phyloP scores from a whole-genome alignment of 169 alveolate species.

The Sarcocystis neurona region DNA sequence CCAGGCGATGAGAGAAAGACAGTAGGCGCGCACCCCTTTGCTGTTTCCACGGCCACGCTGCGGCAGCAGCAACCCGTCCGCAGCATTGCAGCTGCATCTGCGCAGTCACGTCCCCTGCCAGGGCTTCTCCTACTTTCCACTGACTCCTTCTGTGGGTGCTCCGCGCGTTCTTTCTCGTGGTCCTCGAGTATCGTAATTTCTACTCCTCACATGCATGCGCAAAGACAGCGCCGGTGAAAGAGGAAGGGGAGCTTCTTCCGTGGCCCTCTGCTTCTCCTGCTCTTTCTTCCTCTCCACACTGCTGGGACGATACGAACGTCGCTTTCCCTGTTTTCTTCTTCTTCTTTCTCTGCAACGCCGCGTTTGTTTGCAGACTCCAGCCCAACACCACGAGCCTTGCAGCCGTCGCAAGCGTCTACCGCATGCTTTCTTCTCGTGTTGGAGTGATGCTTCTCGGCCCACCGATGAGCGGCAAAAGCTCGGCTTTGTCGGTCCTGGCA shows the following conservation, averaged over 20 bases:
- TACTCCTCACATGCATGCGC: background rate
- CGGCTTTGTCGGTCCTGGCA: background rate
- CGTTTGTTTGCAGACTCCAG: slow-evolving; percentile 13
- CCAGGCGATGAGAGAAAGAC: slow-evolving; percentile 9
- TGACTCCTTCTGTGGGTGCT: too few species aligned
- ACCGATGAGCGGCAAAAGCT: slow-evolving; percentile 48
- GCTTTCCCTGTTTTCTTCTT: background rate
- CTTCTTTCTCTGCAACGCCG: background rate
- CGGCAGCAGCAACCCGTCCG: too few species aligned
- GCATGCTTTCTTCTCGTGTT: slow-evolving; percentile 21
- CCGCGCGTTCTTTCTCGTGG: too few species aligned
- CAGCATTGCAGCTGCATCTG: too few species aligned
- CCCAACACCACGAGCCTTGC: slow-evolving; percentile 2
- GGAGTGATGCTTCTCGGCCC: slow-evolving; percentile 35
- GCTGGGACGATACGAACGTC: too few species aligned
- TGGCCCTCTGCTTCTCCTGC: background rate
- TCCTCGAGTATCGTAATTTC: too few species aligned
- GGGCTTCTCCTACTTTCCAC: too few species aligned
- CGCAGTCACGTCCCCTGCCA: too few species aligned
- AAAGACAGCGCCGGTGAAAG: background rate
- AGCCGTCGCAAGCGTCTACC: background rate
- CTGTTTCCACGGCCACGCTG: too few species aligned
- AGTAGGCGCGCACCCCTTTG: background rate
- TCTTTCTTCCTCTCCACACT: too few species aligned
- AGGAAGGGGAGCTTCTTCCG: background rate